Evolutionary conservation across 2,329 filamentous ascomycete species (phyloP).

Genomic region (Trichothecium sympodiale): DNA sequence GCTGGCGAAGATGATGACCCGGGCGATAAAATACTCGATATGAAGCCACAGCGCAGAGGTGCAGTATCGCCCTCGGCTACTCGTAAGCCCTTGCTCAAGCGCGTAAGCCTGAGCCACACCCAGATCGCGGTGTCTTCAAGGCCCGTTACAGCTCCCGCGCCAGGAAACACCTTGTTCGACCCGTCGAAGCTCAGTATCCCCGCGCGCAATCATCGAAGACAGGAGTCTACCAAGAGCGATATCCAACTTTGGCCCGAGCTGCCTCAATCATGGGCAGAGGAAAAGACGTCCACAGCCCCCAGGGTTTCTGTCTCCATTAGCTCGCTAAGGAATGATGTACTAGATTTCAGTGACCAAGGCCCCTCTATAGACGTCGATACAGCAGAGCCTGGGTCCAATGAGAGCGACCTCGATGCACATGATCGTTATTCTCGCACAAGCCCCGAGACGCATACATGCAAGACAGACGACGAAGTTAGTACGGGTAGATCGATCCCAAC

Average conservation of each 20-base stretch:
- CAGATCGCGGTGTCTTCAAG: slow-evolving; percentile 16
- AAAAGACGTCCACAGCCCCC: slow-evolving; percentile 1
- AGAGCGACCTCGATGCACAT: slow-evolving; percentile 17
- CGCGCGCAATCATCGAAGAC: slow-evolving; percentile 2
- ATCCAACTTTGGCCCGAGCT: too few relatives aligned
- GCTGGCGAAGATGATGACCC: slow-evolving; percentile 28
- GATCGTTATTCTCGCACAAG: too few relatives aligned
- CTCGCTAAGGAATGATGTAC: slow-evolving; percentile 15
- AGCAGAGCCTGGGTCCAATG: slow-evolving; percentile 18
- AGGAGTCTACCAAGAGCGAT: too few relatives aligned
- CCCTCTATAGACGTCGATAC: slow-evolving; percentile 19
- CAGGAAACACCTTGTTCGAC: slow-evolving; percentile 16
- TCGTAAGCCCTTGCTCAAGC: slow-evolving; percentile 25
- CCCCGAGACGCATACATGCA: too few relatives aligned
- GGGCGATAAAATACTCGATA: background rate
- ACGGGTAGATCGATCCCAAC: too few relatives aligned
- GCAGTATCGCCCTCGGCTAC: background rate
- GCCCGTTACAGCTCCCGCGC: slow-evolving; percentile 5
- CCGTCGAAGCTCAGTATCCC: slow-evolving; percentile 22
- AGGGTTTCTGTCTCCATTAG: slow-evolving; percentile 5
- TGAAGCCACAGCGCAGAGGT: background rate
- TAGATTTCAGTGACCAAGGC: slow-evolving; percentile 19
- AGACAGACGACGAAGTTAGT: too few relatives aligned
- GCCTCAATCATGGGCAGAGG: slow-evolving; percentile 7
- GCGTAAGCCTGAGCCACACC: slow-evolving; percentile 26